A percentile compares a stretch with the other conserved stretches of the same genome.
Conservation (phyloP, 208 protist species). For the Acanthamoeba rhysodes region DNA sequence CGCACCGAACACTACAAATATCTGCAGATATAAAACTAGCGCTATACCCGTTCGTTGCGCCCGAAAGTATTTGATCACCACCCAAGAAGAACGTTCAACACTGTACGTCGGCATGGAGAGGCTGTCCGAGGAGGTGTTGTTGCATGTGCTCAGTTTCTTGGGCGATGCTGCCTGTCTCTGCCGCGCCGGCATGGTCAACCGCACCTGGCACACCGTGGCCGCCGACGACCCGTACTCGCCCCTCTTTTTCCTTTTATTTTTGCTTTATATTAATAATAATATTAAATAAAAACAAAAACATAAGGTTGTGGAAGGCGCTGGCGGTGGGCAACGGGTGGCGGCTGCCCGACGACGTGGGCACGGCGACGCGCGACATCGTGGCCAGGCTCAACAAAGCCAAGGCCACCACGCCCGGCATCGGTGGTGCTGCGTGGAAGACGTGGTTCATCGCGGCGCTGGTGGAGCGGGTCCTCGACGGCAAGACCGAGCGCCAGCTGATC, state of each 20-base stretch:
- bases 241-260: neutral
- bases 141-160: neutral
- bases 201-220: constrained; percentile 21
- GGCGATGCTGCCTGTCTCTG: neutral
- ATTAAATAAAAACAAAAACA: neutral
- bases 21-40: too few relatives aligned
- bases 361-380: neutral
- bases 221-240: neutral
- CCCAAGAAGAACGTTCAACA: too few relatives aligned
- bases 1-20: too few relatives aligned
- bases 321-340: neutral
- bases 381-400: neutral
- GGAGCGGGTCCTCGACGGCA: constrained; percentile 2
- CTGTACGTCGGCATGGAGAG: too few relatives aligned
- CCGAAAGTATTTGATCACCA: too few relatives aligned
- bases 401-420: neutral
- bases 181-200: neutral
- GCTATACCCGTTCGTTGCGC: too few relatives aligned
- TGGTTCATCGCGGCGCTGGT: neutral
- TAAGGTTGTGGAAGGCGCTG: neutral
- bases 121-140: neutral
- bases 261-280: neutral
- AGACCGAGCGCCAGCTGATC: neutral
- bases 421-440: neutral
- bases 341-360: neutral